Evolutionary conservation across 2,329 filamentous ascomycete species (phyloP).

Genomic region (Claviceps spartinae): DNA sequence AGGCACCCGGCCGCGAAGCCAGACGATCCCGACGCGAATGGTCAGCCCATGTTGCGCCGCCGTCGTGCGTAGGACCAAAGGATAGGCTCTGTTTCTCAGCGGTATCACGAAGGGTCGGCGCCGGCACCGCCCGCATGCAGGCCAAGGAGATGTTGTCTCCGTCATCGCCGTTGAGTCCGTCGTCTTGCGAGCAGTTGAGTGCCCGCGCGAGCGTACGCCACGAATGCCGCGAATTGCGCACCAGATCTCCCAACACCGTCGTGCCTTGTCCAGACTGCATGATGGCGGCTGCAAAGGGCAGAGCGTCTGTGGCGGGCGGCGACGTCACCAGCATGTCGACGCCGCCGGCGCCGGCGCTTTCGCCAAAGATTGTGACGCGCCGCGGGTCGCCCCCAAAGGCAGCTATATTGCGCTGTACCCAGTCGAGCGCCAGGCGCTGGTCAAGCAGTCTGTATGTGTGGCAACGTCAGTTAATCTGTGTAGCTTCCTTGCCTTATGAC

Average conservation of each 20-base stretch:
- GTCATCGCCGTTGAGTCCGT: background rate
- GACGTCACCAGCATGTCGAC: background rate
- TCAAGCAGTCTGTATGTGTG: conserved; percentile 14
- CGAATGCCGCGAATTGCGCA: background rate
- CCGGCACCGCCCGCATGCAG: conserved; percentile 14
- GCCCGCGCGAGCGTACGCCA: background rate
- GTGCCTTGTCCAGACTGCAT: conserved; percentile 13
- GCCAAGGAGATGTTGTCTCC: conserved; percentile 2
- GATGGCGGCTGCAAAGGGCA: conserved; percentile 17
- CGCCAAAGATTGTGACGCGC: conserved; percentile 35
- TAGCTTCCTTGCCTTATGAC: no score
- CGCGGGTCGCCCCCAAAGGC: conserved; percentile 51
- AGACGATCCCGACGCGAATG: conserved; percentile 8
- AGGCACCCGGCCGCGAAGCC: background rate
- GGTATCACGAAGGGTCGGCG: conserved; percentile 7
- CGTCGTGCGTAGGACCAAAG: conserved; percentile 12
- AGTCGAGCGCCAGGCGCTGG: conserved; percentile 44
- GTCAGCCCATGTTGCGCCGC: conserved; percentile 10
- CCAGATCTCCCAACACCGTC: background rate
- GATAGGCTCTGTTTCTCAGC: conserved; percentile 9
- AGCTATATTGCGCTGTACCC: conserved; percentile 49
- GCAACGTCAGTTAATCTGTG: no score
- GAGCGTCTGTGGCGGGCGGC: conserved; percentile 11
- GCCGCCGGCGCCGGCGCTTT: background rate
- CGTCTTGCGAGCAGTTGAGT: background rate